A percentile compares a stretch with the other conserved stretches of the same genome.
These are phyloP conservation scores for Suillus occidentalis DNA, from an alignment of 768 basidiomycete species.

Conservation along the genomic window DNA sequence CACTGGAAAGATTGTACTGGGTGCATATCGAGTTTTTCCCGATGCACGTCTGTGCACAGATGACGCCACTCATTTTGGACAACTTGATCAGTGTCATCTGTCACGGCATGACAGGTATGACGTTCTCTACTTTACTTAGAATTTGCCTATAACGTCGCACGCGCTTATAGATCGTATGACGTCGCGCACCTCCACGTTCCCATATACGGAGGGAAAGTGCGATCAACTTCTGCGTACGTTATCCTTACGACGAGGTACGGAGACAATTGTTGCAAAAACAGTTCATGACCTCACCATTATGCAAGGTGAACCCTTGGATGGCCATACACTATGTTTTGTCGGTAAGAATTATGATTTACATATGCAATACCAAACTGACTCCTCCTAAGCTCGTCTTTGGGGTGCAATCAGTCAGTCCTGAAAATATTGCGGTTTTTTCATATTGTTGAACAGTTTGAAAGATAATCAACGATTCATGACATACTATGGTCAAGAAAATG, in stretches of 20 bases:
- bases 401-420: constrained; percentile 38
- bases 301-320: constrained; percentile 33
- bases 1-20: constrained; percentile 55
- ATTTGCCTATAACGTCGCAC: constrained; percentile 17
- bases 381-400: constrained; percentile 41
- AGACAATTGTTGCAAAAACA: not conserved
- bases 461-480: constrained; percentile 48
- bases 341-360: constrained; percentile 23
- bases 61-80: constrained; percentile 35
- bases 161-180: constrained; percentile 50
- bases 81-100: constrained; percentile 48
- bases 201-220: constrained; percentile 46
- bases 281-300: constrained; percentile 7
- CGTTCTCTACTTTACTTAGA: not conserved
- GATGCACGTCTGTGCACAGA: constrained; percentile 39
- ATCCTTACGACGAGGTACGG: constrained; percentile 38
- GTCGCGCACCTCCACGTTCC: constrained; percentile 53
- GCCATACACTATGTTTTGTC: constrained; percentile 38
- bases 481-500: constrained; percentile 50
- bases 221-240: constrained; percentile 46
- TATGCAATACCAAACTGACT: not conserved
- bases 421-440: not conserved
- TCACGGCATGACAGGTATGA: constrained; percentile 48
- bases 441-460: constrained; percentile 20
- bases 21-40: constrained; percentile 56